Evolutionary conservation across 345 rosid genomes (phyloP).

Genomic region (Viola odorata): DNA sequence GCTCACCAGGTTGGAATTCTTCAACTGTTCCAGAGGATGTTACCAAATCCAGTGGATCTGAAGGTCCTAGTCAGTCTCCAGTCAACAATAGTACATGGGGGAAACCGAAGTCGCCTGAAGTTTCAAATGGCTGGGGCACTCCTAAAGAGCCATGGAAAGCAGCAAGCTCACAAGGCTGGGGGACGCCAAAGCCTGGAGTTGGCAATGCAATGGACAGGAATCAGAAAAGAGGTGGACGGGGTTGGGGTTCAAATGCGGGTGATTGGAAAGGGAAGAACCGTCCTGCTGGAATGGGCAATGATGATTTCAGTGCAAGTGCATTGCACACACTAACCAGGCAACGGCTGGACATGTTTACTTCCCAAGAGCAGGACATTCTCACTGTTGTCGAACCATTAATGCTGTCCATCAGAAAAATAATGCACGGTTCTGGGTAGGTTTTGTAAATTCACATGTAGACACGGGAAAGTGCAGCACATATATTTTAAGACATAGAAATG

Average conservation of each 20-base stretch:
- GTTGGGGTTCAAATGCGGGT: conserved; percentile 43
- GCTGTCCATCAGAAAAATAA: conserved; percentile 51
- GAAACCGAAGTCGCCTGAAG: conserved; percentile 12
- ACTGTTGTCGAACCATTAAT: conserved; percentile 59
- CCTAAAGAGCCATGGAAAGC: conserved; percentile 28
- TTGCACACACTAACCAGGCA: conserved; percentile 58
- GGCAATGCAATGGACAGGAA: not conserved
- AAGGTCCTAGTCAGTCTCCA: not conserved
- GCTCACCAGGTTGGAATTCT: conserved; percentile 24
- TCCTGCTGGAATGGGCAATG: conserved; percentile 30
- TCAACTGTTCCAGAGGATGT: conserved; percentile 12
- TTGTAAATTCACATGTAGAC: conserved; percentile 1
- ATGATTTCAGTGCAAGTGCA: conserved; percentile 28
- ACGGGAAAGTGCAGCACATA: not conserved
- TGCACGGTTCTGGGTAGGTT: conserved; percentile 63
- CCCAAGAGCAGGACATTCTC: conserved; percentile 78
- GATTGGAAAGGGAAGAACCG: conserved; percentile 62
- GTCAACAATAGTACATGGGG: not conserved
- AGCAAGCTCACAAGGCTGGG: not conserved
- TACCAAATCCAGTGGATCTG: conserved; percentile 19
- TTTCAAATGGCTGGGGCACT: conserved; percentile 30
- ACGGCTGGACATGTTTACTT: conserved; percentile 68
- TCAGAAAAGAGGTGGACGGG: conserved; percentile 42
- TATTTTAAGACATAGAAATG: too few species aligned
- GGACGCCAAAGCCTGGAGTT: not conserved